Evolutionary conservation across 2,329 filamentous ascomycete genomes (phyloP), one percentile per base, ranked within the genome.

Genomic region (Thielaviopsis punctulata): DNA sequence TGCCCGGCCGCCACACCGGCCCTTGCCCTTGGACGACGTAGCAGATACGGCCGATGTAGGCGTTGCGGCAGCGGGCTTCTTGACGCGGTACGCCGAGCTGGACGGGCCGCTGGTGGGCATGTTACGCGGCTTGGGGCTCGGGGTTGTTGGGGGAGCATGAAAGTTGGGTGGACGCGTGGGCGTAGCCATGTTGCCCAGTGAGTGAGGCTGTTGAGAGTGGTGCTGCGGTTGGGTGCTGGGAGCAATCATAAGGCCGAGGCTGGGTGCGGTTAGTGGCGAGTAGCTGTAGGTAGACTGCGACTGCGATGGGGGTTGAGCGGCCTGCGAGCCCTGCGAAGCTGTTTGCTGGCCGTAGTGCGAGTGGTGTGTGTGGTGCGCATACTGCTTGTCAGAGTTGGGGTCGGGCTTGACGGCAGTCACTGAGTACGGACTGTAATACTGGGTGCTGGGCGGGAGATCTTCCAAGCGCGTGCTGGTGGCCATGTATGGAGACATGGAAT

Each of bases 401-500:
- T 52, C 33, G 9, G 45, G 15, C n/a, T 46, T 47, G 2, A 33
- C 15, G 1, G 27, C 5, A 9, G 43, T n/a, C 13, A 52, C 51
- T 10, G 23, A 10, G 33, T 52, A 52, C 19, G 36, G 8, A 18
- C 30, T 13, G 15, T 52, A 52, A 24, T 52, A 52, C 13, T 30
- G 9, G 21, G 21, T 22, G 23, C 45, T 21, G 9, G 51, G 10
- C n/a, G 43, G 23, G 2, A 52, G 24, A 7, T 49, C 41, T 19
- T 51, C 25, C 21, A 45, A 24, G 9, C 48, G 46, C 5, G 47
- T 45, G 13, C n/a, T 9, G 33, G 24, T 27, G 7, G n/a, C 33
- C 21, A 48, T 55, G 25, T 48, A 50, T 27, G 22, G 22, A 10
- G 50, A 52, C 56, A 68, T 64, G 39, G 30, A 4, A 9, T 65